These are phyloP conservation scores for Lenwebbia sp. DNA, from an alignment of 345 rosid genomes.

Conservation along the genomic window DNA sequence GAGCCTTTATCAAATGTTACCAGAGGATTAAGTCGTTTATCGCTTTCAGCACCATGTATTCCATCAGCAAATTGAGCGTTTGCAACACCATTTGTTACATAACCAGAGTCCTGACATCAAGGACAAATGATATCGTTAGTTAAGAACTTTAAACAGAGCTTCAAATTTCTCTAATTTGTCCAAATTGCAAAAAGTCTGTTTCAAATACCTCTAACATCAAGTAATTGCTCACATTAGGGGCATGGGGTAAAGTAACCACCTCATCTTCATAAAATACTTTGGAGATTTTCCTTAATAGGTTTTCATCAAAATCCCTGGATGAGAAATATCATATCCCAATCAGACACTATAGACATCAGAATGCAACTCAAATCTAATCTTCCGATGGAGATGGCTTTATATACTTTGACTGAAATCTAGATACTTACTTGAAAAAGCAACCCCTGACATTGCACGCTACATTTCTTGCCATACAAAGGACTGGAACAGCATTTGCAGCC, in stretches of 20 bases:
- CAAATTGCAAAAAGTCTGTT: neutral
- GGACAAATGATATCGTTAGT: neutral
- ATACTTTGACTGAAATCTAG: neutral
- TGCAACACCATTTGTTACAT: conserved; percentile 51
- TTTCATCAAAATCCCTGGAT: conserved; percentile 92
- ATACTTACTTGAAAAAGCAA: conserved; percentile 81
- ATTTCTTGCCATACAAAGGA: conserved; percentile 92
- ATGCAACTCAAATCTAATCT: neutral
- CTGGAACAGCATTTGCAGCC: conserved; percentile 80
- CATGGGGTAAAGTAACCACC: conserved; percentile 53
- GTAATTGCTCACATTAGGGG: conserved; percentile 93
- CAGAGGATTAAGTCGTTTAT: conserved; percentile 40
- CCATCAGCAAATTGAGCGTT: conserved; percentile 56
- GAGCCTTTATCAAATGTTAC: conserved; percentile 26
- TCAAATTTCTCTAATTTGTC: neutral
- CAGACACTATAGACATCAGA: neutral
- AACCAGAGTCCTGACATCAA: conserved; percentile 52
- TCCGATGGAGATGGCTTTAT: neutral
- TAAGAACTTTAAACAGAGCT: neutral
- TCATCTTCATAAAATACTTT: conserved; percentile 84
- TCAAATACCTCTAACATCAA: conserved; percentile 69
- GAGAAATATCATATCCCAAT: neutral
- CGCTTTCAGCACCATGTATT: conserved; percentile 65
- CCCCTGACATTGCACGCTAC: conserved; percentile 99
- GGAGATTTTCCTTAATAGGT: conserved; percentile 54